These are phyloP conservation scores for Melaleuca alternifolia DNA, from an alignment of 345 rosid species.

Conservation along the genomic window DNA sequence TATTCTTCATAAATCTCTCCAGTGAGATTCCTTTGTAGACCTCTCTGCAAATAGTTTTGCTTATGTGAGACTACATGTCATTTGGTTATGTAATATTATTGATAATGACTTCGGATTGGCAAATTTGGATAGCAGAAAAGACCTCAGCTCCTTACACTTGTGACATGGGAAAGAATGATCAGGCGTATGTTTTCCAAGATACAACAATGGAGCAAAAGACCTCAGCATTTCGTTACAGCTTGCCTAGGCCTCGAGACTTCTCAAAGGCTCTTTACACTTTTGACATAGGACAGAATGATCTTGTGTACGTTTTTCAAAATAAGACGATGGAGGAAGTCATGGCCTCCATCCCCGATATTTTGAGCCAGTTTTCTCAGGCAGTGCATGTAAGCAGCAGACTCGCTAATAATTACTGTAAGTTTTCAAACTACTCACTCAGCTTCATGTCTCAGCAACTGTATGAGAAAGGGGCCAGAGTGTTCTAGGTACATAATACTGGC, in stretches of 20 bases:
- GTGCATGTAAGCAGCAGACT: conserved; percentile 26
- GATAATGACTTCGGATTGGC: neutral
- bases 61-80: neutral
- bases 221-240: too few relatives aligned
- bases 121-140: conserved; percentile 9
- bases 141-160: conserved; percentile 40
- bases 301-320: conserved; percentile 37
- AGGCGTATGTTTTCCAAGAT: conserved; percentile 39
- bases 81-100: neutral
- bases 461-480: conserved; percentile 65
- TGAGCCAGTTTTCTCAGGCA: conserved; percentile 32
- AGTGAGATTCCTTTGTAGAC: conserved; percentile 4
- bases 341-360: conserved; percentile 43
- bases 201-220: conserved; percentile 18
- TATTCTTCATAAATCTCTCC: too few relatives aligned
- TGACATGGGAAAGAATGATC: conserved; percentile 77
- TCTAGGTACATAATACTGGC: conserved; percentile 69
- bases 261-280: conserved; percentile 53
- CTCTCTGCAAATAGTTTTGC: neutral
- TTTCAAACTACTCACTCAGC: neutral
- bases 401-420: neutral
- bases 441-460: conserved; percentile 32
- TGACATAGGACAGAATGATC: conserved; percentile 74
- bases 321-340: conserved; percentile 29
- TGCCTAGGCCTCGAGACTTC: conserved; percentile 60